Conservation (phyloP, 176 grass and related monocot genomes). For the Avena atlantica region DNA sequence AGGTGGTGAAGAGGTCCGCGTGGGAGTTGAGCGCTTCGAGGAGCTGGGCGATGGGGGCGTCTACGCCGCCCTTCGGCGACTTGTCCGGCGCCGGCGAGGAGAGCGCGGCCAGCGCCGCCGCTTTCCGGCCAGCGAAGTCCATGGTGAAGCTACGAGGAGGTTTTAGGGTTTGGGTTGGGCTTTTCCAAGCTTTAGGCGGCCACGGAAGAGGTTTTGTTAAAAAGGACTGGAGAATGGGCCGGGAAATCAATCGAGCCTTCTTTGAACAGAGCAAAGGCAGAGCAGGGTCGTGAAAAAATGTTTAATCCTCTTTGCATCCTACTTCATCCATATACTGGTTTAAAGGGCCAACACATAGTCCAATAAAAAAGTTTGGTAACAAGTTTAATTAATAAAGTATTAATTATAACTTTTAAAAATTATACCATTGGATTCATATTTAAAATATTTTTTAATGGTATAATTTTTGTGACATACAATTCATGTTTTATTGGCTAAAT, state of each 20-base stretch:
- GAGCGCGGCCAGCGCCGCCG: conserved; percentile 65
- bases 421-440: no score
- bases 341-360: no score
- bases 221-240: neutral
- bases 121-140: conserved; percentile 81
- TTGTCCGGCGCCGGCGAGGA: conserved; percentile 79
- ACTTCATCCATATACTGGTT: no score
- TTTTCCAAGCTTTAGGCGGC: conserved; percentile 40
- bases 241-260: neutral
- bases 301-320: no score
- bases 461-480: no score
- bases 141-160: conserved; percentile 22
- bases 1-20: conserved; percentile 83
- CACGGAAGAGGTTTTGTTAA: neutral
- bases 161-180: conserved; percentile 53
- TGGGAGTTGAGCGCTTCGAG: conserved; percentile 72
- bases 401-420: no score
- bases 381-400: no score
- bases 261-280: no score
- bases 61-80: conserved; percentile 87
- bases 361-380: no score
- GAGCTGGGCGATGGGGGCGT: conserved; percentile 66
- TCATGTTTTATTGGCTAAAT: no score
- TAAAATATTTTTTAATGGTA: no score
- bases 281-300: no score